Base-by-base conservation (phyloP, 176 grass and related monocot genomes). In the Rhynchospora pubera region DNA sequence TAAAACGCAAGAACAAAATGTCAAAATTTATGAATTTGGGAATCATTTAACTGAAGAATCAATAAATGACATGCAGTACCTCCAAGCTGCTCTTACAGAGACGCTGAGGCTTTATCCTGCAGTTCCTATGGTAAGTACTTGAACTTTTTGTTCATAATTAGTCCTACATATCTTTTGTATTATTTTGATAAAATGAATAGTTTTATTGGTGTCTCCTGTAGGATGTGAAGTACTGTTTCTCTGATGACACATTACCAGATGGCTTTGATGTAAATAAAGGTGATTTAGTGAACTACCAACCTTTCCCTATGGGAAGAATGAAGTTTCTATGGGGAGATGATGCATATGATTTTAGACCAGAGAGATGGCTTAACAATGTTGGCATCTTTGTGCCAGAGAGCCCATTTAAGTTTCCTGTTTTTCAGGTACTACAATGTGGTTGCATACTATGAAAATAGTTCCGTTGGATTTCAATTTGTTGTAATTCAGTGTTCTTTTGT, bases 341-440 rank as follows among this genome's bases (percentile, higher is more conserved):
- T 51, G 93, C 93, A 3, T 90, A 87, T 39, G 84, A 86, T 64
- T 95, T 95, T 77, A 50, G 83, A 66, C 93, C 93, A 79, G 93
- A 90, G 83, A 80, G 93, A 86, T 94, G 93, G 93, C 81, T 94
- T 75, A 74, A 92, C 78, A 60, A 39, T 11, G 64, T 39, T 24
- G 88, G 90, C 3, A 52, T 71, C 0, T 94, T 92, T 57, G 88
- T 90, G 50, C 78, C 85, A 2, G 87, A 92, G 79, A 94, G 84
- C 72, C 78, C 90, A 24, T 92, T 88, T 77, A 92, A 92, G 50
- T 94, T 94, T 79, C 61, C 90, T 58, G 93, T 90, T 50, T 94
- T 94, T 53, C 93, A 94, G 90, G 92, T 94, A 5, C 34, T 39
- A 4, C 34, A 39, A 39, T 39, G 2, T 39, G 34, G 34, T 39